A percentile compares a stretch with the other conserved stretches of the same genome.
phyloP scores from a whole-genome alignment of 441 rosid species.

The Mallotus repandus region DNA sequence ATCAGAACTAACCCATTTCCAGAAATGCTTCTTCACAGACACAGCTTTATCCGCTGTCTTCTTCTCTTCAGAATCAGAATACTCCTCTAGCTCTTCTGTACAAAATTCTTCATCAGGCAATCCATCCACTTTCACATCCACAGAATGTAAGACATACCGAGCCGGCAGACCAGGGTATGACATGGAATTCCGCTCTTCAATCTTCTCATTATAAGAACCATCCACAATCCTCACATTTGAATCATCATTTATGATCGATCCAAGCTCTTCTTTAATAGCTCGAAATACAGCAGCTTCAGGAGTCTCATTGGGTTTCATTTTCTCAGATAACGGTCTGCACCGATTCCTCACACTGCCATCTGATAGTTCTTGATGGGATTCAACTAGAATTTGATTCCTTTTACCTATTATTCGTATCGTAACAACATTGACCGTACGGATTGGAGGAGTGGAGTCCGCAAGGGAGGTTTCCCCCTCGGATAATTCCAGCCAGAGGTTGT shows the following conservation, averaged over 20 bases:
- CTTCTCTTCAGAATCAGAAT: slow-evolving; percentile 35
- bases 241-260: slow-evolving; percentile 32
- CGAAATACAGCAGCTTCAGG: slow-evolving; percentile 60
- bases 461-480: slow-evolving; percentile 76
- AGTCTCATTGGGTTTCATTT: slow-evolving; percentile 76
- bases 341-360: slow-evolving; percentile 68
- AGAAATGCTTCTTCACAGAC: slow-evolving; percentile 69
- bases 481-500: slow-evolving; percentile 93
- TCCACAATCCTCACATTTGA: slow-evolving; percentile 45
- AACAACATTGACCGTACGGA: slow-evolving; percentile 69
- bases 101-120: slow-evolving; percentile 81
- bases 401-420: slow-evolving; percentile 50
- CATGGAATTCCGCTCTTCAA: slow-evolving; percentile 66
- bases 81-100: slow-evolving; percentile 73
- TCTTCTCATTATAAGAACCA: slow-evolving; percentile 53
- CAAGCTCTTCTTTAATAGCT: slow-evolving; percentile 80
- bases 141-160: slow-evolving; percentile 61
- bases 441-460: slow-evolving; percentile 68
- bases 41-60: slow-evolving; percentile 55
- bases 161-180: slow-evolving; percentile 88
- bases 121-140: slow-evolving; percentile 71
- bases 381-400: slow-evolving; percentile 46
- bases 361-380: slow-evolving; percentile 74
- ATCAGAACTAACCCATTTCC: slow-evolving; percentile 82
- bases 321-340: slow-evolving; percentile 78